Evolutionary conservation across 2,329 filamentous ascomycete species (phyloP), one percentile per base, ranked within the genome.

Genomic region (Dactylellina leptospora): DNA sequence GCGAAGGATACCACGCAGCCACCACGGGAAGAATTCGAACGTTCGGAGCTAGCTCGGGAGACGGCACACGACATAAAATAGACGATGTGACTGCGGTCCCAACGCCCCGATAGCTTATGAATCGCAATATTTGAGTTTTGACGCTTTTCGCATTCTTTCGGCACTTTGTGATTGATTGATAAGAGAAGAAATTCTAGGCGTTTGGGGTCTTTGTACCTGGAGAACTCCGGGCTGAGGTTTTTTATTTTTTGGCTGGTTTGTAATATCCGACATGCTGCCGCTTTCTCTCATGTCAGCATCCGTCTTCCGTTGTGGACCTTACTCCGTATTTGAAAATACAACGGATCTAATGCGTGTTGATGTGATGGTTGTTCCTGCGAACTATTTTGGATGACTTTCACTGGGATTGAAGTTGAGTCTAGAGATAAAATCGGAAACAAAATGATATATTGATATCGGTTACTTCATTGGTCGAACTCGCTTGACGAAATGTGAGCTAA

Each of bases 31-130:
- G 10, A 40, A 22, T n/a, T 23, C 33, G 13, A 25, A 48, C 28
- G 28, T 48, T 50, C 47, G 38, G 33, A 11, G 23, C 11, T 40
- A 64, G 30, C 13, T 27, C 51, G 61, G 42, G 36, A 58, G 25
- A 56, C 60, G 60, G 60, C 61, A 66, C 51, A 58, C 10, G 36
- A 50, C 40, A 27, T 55, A 42, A 54, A 51, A 33, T 33, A 25
- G 20, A 30, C 11, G 11, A n/a, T 3, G 16, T n/a, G 28, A 53
- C 13, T 4, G 28, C 36, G 18, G 18, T 11, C 28, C 28, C 51
- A 40, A 64, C 55, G 60, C 61, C 61, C 44, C 61, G 22, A 58
- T 51, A 47, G 44, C 40, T 66, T 56, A 66, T 66, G 61, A 66
- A 66, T 58, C 51, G 27, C n/a, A 23, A 22, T 16, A 4, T 40